Evolutionary conservation across 2,329 filamentous ascomycete species (phyloP).

Genomic region (Neopestalotiopsis clavispora): DNA sequence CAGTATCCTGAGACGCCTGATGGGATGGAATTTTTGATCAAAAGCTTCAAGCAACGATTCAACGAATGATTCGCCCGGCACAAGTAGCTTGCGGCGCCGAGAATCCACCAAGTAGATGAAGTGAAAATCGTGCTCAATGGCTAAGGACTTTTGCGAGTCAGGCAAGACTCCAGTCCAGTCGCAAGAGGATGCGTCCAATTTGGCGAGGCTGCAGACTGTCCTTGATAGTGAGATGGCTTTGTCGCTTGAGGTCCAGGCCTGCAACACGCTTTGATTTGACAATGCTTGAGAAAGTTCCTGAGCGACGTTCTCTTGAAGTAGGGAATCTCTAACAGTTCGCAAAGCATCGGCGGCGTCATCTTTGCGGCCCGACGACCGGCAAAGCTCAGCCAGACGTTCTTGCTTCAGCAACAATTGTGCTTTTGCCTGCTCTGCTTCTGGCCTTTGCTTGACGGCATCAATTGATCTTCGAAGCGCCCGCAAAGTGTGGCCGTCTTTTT

Average conservation of each 20-base stretch:
- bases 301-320: conserved; percentile 64
- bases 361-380: conserved; percentile 54
- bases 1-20: conserved; percentile 58
- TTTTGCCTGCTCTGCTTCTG: conserved; percentile 59
- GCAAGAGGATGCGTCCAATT: conserved; percentile 59
- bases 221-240: conserved; percentile 60
- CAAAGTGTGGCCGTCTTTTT: conserved; percentile 50
- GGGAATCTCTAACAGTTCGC: conserved; percentile 63
- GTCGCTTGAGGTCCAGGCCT: conserved; percentile 58
- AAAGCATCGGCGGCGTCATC: conserved; percentile 65
- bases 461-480: conserved; percentile 68
- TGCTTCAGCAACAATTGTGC: conserved; percentile 68
- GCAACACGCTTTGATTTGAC: conserved; percentile 51
- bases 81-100: conserved; percentile 38
- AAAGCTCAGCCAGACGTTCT: conserved; percentile 68
- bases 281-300: conserved; percentile 56
- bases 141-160: conserved; percentile 58
- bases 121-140: conserved; percentile 65
- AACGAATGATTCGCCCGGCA: conserved; percentile 50
- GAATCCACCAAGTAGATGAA: conserved; percentile 46
- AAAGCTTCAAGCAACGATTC: conserved; percentile 55
- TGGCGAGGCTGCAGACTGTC: conserved; percentile 63
- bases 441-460: conserved; percentile 61
- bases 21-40: conserved; percentile 52
- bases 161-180: conserved; percentile 61